These are phyloP conservation scores for Hanseniaspora clermontiae DNA, from an alignment of 805 yeast genomes.

Conservation along the genomic window DNA sequence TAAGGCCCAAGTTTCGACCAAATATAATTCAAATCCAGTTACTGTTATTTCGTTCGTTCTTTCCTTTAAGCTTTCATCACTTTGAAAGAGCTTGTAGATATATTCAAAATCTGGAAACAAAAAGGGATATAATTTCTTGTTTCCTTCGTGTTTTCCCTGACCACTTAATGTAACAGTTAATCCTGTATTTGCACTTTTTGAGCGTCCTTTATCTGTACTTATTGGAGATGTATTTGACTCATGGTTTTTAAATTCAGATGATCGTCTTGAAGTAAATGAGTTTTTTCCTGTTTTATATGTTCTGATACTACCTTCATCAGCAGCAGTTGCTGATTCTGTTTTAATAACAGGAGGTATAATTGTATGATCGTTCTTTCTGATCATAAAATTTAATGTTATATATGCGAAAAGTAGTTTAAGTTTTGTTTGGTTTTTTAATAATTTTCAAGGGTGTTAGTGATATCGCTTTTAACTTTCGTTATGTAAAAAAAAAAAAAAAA, in stretches of 20 bases:
- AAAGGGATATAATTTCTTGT: conserved; percentile 7
- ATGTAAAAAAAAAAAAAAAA: not conserved
- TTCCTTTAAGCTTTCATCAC: not conserved
- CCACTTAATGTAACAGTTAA: not conserved
- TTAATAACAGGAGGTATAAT: not conserved
- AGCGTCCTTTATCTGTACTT: not conserved
- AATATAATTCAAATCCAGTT: conserved; percentile 71
- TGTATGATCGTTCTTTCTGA: not conserved
- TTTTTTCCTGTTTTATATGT: not conserved
- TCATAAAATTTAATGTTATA: not conserved
- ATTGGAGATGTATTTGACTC: not conserved
- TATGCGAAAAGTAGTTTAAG: not conserved
- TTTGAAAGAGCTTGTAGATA: conserved; percentile 1
- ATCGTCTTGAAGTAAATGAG: not conserved
- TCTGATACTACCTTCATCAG: not conserved
- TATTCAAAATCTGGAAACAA: conserved; percentile 13
- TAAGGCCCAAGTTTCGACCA: conserved; percentile 91
- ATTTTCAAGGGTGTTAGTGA: not conserved
- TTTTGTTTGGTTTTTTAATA: not conserved
- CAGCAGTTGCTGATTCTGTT: not conserved
- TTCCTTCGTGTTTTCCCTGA: not conserved
- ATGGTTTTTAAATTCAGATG: not conserved
- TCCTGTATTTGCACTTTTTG: not conserved
- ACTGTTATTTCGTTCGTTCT: not conserved
- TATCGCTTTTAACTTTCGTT: too few relatives aligned